Evolutionary conservation across 129 eudicot species (phyloP), one percentile per base, ranked within the genome.

Genomic region (Solidago caesia): DNA sequence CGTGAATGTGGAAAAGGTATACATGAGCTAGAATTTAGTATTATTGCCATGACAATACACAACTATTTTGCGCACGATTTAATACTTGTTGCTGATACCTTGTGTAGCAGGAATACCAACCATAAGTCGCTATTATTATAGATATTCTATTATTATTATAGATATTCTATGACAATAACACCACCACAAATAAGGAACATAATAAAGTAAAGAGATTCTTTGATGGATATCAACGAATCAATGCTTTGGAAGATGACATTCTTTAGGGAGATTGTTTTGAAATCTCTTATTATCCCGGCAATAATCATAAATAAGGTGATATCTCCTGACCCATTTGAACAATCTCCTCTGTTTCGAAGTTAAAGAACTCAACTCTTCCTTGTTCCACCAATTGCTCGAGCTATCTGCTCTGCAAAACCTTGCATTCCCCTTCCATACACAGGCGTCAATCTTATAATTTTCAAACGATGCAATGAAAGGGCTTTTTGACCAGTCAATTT

Each of bases 361-460:
- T 64, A 89, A 76, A 16, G 98, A 80, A 67, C 73, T 84, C 55
- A 58, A 84, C 15, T 77, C 80, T 10, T 76, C 74, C 25, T 87
- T 70, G 70, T 92, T 89, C 98, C 98, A 92, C 98, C 98, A 92
- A 68, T 92, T 89, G 6, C 75, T 59, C 43, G 89, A 61, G 84
- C 82, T 81, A 15, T 15, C 83, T 49, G 67, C 90, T 72, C 87
- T 81, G 68, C 96, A 89, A 67, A 77, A 76, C 71, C 90, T 89
- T 68, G 90, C 84, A 74, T 86, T 84, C 9, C 96, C 89, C 72
- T 87, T 86, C 98, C 98, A 92, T 60, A 86, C 70, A 68, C 98
- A 92, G 0, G 89, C 92, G 70, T 89, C 95, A 43, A 89, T 81
- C 16, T 80, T 89, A 84, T 85, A 80, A 76, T 87, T 77, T 68